Base-by-base conservation (phyloP, 2,329 filamentous ascomycete species). In the Herpotrichia juniperi region DNA sequence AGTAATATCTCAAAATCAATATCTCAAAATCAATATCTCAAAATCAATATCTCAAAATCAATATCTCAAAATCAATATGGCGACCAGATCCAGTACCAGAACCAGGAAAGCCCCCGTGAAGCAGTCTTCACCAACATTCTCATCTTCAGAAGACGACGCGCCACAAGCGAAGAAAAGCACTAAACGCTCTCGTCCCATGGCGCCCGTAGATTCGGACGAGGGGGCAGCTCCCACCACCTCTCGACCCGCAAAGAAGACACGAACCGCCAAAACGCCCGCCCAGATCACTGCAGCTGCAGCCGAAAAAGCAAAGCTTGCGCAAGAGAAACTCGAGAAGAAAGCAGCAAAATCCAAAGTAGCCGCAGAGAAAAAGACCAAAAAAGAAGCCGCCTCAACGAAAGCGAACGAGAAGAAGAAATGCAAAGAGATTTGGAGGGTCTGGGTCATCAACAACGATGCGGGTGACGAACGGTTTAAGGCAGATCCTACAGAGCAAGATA, bases 361-460 rank as follows among this genome's bases (percentile, higher is more conserved):
- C 9, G 14, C 31, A 16, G n/a, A 34, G n/a, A 34, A 34, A n/a
- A 10, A 34, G n/a, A n/a, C n/a, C 1, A 21, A 16, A 22, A 40
- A 48, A 19, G 45, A 19, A 11, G 40, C 26, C 9, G 16, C n/a
- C 19, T 12, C 34, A 14, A 22, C 32, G 14, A 30, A 35, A 16
- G 21, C 14, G 16, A 1, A n/a, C n/a, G 35, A 26, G 16, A 30
- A 48, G 28, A 39, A 10, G 32, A 14, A 37, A 26, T 42, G 34
- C 34, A 48, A 25, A 35, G 14, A 48, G 9, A 35, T 22, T 21
- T 48, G 46, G 46, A 48, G 42, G 19, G 26, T 21, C 1, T 48
- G 46, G 46, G 25, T 42, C 25, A 22, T n/a, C 25, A 35, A 40
- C 22, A 11, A 28, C 46, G 3, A 40, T 24, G 28, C 22, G 22